Conservation (phyloP, 2,329 filamentous ascomycete genomes). For the Didymella arachidicola region DNA sequence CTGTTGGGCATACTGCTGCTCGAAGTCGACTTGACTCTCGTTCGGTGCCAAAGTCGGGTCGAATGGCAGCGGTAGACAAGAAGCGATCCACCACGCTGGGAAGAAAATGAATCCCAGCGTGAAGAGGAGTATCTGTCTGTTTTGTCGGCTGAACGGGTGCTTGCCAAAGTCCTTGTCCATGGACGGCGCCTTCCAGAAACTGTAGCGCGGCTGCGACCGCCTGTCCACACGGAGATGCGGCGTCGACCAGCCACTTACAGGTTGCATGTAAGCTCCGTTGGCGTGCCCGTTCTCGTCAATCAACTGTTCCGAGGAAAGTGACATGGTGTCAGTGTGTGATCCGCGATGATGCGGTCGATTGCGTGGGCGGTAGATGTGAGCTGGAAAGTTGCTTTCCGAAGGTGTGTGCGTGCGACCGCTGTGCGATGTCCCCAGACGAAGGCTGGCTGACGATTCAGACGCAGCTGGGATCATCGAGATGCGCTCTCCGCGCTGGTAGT, state of each 20-base stretch:
- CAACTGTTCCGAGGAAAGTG: constrained; percentile 38
- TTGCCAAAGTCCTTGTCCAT: constrained; percentile 70
- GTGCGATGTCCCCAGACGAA: constrained; percentile 45
- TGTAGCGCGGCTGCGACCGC: constrained; percentile 59
- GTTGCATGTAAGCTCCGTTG: constrained; percentile 38
- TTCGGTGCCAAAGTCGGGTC: constrained; percentile 58
- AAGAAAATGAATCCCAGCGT: constrained; percentile 75
- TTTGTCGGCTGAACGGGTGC: constrained; percentile 69
- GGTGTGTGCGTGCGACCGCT: constrained; percentile 49
- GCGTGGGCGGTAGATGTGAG: constrained; percentile 49
- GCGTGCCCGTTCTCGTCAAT: constrained; percentile 44
- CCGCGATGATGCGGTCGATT: constrained; percentile 47
- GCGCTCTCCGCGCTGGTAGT: constrained; percentile 50
- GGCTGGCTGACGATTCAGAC: constrained; percentile 44
- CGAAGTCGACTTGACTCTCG: constrained; percentile 49
- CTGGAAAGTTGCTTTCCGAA: constrained; percentile 49
- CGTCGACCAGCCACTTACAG: constrained; percentile 40
- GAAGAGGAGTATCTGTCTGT: constrained; percentile 78
- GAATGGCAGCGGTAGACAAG: constrained; percentile 74
- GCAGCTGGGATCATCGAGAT: constrained; percentile 46
- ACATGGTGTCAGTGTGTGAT: constrained; percentile 43
- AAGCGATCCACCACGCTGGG: constrained; percentile 70
- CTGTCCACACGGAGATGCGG: constrained; percentile 50
- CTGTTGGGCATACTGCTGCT: constrained; percentile 56
- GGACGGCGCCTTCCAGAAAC: constrained; percentile 77